These are phyloP conservation scores for Aspergillus versicolor DNA, from an alignment of 2,329 filamentous ascomycete genomes.

Conservation along the genomic window DNA sequence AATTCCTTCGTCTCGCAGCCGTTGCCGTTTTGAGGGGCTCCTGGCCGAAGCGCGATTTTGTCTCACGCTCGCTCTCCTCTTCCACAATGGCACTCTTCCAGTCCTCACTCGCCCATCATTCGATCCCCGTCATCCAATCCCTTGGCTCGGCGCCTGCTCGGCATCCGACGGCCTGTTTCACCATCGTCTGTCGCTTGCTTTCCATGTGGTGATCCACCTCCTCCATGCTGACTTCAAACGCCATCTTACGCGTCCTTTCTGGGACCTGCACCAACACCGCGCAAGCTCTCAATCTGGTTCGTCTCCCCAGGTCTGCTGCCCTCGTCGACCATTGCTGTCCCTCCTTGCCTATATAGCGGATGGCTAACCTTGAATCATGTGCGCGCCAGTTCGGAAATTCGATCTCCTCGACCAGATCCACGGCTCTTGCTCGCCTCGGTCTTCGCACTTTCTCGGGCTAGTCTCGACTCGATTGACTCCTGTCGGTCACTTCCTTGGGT, in stretches of 20 bases:
- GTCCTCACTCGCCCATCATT: background rate
- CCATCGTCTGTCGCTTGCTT: conserved; percentile 25
- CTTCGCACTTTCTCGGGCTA: background rate
- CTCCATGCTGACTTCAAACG: conserved; percentile 9
- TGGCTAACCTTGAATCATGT: background rate
- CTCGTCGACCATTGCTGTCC: background rate
- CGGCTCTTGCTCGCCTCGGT: background rate
- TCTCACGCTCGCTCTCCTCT: background rate
- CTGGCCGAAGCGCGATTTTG: background rate
- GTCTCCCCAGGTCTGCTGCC: background rate
- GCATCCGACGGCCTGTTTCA: conserved; percentile 26
- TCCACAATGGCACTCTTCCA: too few relatives aligned
- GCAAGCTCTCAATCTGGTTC: background rate
- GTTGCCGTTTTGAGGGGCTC: conserved; percentile 6
- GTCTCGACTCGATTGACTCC: background rate
- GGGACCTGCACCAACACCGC: too few relatives aligned
- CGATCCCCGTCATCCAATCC: background rate
- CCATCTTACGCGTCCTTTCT: conserved; percentile 27
- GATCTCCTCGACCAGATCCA: background rate
- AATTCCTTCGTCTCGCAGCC: background rate
- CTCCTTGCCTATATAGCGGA: background rate
- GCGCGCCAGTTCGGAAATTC: background rate
- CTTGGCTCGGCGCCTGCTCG: background rate
- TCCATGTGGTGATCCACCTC: conserved; percentile 19
- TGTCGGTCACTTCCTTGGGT: background rate